A percentile compares a stretch with the other conserved stretches of the same genome.
Evolutionary conservation across 1,139 yeast genomes (phyloP).

Genomic region (Kazachstania sp.): DNA sequence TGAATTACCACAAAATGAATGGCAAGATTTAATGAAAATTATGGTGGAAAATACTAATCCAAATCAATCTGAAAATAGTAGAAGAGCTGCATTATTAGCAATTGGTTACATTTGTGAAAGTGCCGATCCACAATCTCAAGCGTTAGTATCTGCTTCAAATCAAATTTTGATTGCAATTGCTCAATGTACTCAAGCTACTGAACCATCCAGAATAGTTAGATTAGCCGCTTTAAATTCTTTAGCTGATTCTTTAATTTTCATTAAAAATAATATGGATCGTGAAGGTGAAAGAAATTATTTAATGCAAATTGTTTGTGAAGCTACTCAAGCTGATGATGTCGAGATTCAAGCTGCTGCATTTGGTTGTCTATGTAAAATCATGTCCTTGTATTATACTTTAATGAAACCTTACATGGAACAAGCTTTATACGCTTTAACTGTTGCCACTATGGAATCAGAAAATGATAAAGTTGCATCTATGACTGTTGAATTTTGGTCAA

Average conservation of each 20-base stretch:
- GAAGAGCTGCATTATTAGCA: conserved; percentile 78
- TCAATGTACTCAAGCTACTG: conserved; percentile 86
- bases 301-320: conserved; percentile 98
- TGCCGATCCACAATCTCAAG: conserved; percentile 78
- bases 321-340: conserved; percentile 78
- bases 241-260: conserved; percentile 84
- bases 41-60: conserved; percentile 80
- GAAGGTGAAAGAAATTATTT: conserved; percentile 95
- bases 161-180: conserved; percentile 92
- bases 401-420: conserved; percentile 97
- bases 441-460: conserved; percentile 77
- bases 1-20: conserved; percentile 77
- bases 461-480: conserved; percentile 82
- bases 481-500: conserved; percentile 98
- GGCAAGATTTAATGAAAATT: conserved; percentile 78
- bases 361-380: conserved; percentile 89
- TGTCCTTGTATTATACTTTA: conserved; percentile 78
- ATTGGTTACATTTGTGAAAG: conserved; percentile 95
- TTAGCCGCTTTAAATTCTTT: conserved; percentile 87
- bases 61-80: conserved; percentile 67
- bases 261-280: conserved; percentile 75
- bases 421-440: conserved; percentile 85
- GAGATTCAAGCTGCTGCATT: conserved; percentile 91
- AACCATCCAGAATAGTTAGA: conserved; percentile 66
- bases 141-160: conserved; percentile 78